Evolutionary conservation across 306 rosid genomes (phyloP).

Genomic region (Sindora glabra): DNA sequence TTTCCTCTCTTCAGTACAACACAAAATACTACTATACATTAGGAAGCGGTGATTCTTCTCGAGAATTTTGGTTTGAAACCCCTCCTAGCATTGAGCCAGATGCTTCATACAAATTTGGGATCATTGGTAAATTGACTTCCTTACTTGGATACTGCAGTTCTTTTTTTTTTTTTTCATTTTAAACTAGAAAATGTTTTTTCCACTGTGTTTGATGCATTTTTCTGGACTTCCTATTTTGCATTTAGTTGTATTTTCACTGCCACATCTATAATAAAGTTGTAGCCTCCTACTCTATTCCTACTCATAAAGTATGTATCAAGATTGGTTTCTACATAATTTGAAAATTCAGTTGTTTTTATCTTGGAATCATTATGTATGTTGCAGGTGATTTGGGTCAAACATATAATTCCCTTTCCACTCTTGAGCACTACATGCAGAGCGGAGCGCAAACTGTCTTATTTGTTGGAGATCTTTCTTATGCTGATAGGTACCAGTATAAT

Average conservation of each 20-base stretch:
- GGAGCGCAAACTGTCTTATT: conserved; percentile 75
- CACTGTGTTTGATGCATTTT: background rate
- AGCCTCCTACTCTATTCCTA: conserved; percentile 1
- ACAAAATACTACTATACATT: conserved; percentile 82
- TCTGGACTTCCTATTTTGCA: background rate
- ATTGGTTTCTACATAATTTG: background rate
- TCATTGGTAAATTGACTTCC: conserved; percentile 84
- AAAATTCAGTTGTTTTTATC: background rate
- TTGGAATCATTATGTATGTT: no score
- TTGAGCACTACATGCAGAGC: conserved; percentile 79
- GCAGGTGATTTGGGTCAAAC: conserved; percentile 99
- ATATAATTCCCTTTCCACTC: conserved; percentile 85
- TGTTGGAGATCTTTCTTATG: conserved; percentile 91
- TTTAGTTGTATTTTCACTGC: background rate
- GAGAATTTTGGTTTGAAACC: conserved; percentile 81
- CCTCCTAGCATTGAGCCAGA: conserved; percentile 73
- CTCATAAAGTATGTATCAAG: background rate
- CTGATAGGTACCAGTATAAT: conserved; percentile 69
- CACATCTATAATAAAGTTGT: background rate
- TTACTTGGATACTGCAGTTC: no score
- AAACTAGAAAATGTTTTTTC: no score
- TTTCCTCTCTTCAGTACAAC: conserved; percentile 47
- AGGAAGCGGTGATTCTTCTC: conserved; percentile 77
- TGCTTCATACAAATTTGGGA: conserved; percentile 77
- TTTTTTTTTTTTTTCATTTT: no score